Percentiles rank a stretch among this genome's conserved stretches.
These are phyloP conservation scores for Endoconidiophora polonica DNA, from an alignment of 2,329 filamentous ascomycete genomes.

Conservation along the genomic window DNA sequence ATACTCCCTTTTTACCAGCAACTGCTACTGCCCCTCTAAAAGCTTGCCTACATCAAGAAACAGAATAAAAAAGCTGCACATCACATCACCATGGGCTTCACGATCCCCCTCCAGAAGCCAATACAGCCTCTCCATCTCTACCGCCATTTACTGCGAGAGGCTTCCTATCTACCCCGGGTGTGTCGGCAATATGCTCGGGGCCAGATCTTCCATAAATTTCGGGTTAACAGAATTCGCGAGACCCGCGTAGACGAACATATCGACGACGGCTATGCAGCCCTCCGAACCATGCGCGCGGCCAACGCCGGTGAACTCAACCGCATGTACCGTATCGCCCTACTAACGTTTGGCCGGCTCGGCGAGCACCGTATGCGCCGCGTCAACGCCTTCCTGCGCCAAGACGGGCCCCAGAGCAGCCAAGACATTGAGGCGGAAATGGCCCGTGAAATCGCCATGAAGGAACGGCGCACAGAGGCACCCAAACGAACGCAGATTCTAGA, in stretches of 20 bases:
- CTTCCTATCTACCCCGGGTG: slow-evolving; percentile 39
- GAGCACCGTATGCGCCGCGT: slow-evolving; percentile 33
- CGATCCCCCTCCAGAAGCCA: slow-evolving; percentile 20
- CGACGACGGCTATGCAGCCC: slow-evolving; percentile 24
- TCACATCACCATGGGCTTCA: slow-evolving; percentile 11
- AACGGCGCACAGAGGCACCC: background rate
- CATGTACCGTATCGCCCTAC: slow-evolving; percentile 30
- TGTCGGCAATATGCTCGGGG: slow-evolving; percentile 28
- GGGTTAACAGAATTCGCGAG: slow-evolving; percentile 21
- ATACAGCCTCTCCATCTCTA: slow-evolving; percentile 30
- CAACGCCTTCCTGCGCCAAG: slow-evolving; percentile 21
- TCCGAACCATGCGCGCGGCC: slow-evolving; percentile 35
- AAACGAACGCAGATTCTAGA: slow-evolving; percentile 24
- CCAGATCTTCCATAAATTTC: slow-evolving; percentile 31
- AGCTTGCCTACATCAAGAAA: no score
- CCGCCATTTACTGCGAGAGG: slow-evolving; percentile 42
- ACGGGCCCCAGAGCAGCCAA: slow-evolving; percentile 25
- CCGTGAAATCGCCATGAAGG: background rate
- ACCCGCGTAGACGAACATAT: slow-evolving; percentile 20
- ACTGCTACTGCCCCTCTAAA: background rate
- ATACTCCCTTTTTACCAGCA: no score
- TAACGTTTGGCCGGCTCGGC: slow-evolving; percentile 37
- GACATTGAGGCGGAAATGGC: slow-evolving; percentile 23
- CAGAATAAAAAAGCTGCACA: no score
- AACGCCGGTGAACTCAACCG: slow-evolving; percentile 31